Base-by-base conservation (phyloP, 169 alveolate genomes). In the Eimeria tenella region DNA sequence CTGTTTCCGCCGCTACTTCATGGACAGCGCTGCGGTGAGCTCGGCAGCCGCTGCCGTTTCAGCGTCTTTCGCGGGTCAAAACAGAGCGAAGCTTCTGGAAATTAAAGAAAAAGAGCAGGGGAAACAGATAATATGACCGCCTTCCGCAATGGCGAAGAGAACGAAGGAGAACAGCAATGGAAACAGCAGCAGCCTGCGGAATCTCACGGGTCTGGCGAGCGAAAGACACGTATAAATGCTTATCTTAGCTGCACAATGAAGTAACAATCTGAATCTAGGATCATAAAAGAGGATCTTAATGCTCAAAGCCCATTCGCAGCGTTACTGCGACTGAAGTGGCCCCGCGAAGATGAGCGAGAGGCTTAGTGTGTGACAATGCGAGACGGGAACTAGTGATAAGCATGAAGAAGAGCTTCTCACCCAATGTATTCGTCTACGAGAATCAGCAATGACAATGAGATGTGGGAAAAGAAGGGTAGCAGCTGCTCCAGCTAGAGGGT, bases 291-390 rank as follows among this genome's bases (percentile, higher is more conserved):
- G 52, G 84, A 74, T 74, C 84, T 74, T 31, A 49, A 4, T 49
- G n/a, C 84, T 49, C 84, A 74, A 74, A 74, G 84, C 84, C 84
- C 42, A 56, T 6, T 17, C 63, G 52, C 52, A 60, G 62, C 84
- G 84, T 60, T 74, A 74, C 84, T 74, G 84, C 63, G 84, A 74
- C 84, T 74, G 84, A 56, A 74, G 84, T 60, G 84, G 84, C 84
- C 84, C 84, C 84, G 84, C 84, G 84, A 74, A 74, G 84, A 74
- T 49, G 84, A 74, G 63, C 84, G 11, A 13, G 62, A 49, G 19
- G n/a, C 25, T 31, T 56, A 25, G 58, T 71, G 49, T 50, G 84
- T 49, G 84, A 49, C 63, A 74, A 74, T 74, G 42, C 52, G 63
- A 13, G 52, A 50, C 52, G 84, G n/a, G 19, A 50, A 50, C 84